Evolutionary conservation across 805 yeast genomes (phyloP).

Genomic region (Myxozyma sirexii): DNA sequence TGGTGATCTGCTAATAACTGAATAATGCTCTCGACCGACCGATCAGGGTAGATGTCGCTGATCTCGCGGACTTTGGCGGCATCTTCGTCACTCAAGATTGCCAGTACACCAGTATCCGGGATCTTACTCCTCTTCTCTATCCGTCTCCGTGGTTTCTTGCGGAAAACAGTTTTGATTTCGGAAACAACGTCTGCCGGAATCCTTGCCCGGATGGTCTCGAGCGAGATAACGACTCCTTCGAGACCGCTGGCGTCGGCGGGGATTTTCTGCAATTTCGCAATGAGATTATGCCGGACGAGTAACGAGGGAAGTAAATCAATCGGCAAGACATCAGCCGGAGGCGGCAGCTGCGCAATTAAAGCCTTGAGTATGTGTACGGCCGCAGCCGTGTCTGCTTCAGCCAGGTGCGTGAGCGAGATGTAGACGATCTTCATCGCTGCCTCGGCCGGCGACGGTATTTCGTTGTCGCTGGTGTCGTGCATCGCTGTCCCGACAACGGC

Average conservation of each 20-base stretch:
- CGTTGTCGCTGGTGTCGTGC: background rate
- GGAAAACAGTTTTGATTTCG: constrained; percentile 1
- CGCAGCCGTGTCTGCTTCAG: constrained; percentile 1
- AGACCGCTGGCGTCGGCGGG: background rate
- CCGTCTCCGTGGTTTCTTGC: background rate
- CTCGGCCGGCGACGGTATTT: constrained; percentile 19
- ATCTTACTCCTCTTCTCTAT: background rate
- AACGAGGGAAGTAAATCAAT: constrained; percentile 23
- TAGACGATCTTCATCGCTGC: constrained; percentile 20
- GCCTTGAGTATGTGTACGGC: background rate
- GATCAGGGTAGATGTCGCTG: constrained; percentile 12
- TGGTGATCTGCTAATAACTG: constrained; percentile 3
- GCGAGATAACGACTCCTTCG: constrained; percentile 17
- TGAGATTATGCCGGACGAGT: constrained; percentile 18
- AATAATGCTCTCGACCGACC: constrained; percentile 9
- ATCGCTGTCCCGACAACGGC: constrained; percentile 4
- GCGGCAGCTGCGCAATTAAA: constrained; percentile 18
- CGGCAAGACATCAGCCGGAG: constrained; percentile 18
- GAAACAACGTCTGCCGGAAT: background rate
- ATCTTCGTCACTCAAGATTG: constrained; percentile 4
- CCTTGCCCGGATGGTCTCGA: constrained; percentile 16
- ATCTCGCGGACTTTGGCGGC: constrained; percentile 16
- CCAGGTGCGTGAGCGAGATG: constrained; percentile 17
- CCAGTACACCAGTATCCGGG: background rate
- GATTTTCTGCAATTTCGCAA: background rate